Evolutionary conservation across 2,329 filamentous ascomycete species (phyloP), one percentile per base, ranked within the genome.

Genomic region (Claviceps sp.): DNA sequence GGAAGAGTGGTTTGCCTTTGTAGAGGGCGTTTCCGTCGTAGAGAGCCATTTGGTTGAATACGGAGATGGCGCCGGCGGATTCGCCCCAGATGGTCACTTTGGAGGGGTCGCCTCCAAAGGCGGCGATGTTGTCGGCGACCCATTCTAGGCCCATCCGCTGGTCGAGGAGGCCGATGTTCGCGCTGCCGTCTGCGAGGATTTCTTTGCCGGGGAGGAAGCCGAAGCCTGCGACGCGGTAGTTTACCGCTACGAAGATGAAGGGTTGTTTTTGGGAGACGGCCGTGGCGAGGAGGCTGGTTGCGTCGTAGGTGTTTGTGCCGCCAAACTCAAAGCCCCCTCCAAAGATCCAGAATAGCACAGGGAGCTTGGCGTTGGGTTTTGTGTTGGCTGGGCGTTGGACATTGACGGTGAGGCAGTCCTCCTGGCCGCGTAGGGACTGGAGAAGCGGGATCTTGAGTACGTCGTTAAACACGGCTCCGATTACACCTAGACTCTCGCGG

Each of bases 361-460:
- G 83, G 1, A 86, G 67, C 45, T 81, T 82, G 18, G 74, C 73
- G 2, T 67, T 67, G 0, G 76, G 62, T 24, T 69, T 72, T 1
- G 76, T 79, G 5, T 79, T 79, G 0, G 70, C 65, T 0, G 84
- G 82, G 9, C 82, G 72, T 44, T 79, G 72, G 4, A 86, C 73
- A 50, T 73, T 76, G 53, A 86, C 64, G 2, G 73, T 81, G 47
- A 86, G 64, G 58, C 82, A 86, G 62, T 86, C 82, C 61, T 86
- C 83, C 47, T 77, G 69, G 50, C 75, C 74, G 0, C 73, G 72
- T 11, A 76, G 65, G 0, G 65, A 65, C 59, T 83, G 76, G 44
- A 85, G 75, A 6, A 85, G 61, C 0, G 81, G 80, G 1, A 75
- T 69, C 56, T 79, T 67, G n/a, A 75, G 54, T 1, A 85, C 56